These are phyloP conservation scores for Schizosaccharomyces japonicus DNA, from an alignment of 805 yeast genomes.

Conservation along the genomic window DNA sequence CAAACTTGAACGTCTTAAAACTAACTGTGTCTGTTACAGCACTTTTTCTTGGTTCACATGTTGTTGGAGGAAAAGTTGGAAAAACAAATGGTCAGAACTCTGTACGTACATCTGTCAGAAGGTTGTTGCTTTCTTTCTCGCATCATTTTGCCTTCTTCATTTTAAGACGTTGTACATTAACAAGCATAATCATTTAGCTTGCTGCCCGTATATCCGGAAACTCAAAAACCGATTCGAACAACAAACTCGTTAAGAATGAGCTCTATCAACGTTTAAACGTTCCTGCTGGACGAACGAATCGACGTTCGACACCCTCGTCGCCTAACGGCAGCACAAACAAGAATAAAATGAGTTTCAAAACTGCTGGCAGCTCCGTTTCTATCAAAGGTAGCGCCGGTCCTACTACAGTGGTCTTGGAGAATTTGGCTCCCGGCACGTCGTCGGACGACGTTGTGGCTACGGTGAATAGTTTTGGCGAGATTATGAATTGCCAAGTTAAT, in stretches of 20 bases:
- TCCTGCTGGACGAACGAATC: background rate
- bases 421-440: constrained; percentile 3
- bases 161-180: background rate
- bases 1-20: too few species aligned
- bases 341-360: background rate
- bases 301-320: too few species aligned
- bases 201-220: background rate
- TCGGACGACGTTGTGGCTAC: constrained; percentile 2
- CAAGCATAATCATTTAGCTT: background rate
- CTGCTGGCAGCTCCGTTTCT: background rate
- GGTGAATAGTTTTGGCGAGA: background rate
- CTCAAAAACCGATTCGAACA: too few species aligned
- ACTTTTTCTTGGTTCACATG: background rate
- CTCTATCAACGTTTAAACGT: background rate
- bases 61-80: background rate
- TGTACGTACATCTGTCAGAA: background rate
- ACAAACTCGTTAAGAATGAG: background rate
- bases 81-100: background rate
- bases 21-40: background rate
- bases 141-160: background rate
- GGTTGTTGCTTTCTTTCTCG: background rate
- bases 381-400: constrained; percentile 3
- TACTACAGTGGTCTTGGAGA: background rate
- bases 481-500: background rate
- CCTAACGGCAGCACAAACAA: background rate